Base-by-base conservation (phyloP, 2,329 filamentous ascomycete species). In the Coniochaeta pulveracea region DNA sequence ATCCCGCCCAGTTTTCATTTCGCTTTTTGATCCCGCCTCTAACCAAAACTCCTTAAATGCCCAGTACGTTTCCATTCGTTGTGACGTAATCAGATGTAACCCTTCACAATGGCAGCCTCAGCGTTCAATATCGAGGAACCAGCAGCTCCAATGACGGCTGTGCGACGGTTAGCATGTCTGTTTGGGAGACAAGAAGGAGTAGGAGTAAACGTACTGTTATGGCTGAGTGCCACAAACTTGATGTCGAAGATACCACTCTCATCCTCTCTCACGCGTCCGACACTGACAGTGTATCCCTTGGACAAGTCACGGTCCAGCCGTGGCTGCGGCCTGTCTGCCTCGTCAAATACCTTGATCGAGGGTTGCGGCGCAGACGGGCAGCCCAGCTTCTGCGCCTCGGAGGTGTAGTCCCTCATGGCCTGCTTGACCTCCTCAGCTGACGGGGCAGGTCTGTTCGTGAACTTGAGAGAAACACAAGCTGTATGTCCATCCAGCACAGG, bases 401-500 rank as follows among this genome's bases (percentile, higher is more conserved):
- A 79, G 19, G 79, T 72, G 53, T 95, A 96, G 17, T 76, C 72
- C 37, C 83, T 70, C 66, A 96, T 65, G 2, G 85, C 88, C 47
- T 74, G 66, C 57, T 80, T 82, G 45, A 93, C 84, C 41, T 85
- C 66, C 45, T 85, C 80, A 0, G 77, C 80, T 17, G 65, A 74
- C 4, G 89, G 89, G 5, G 77, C 63, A 2, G 84, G 83, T 23
- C 80, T 73, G 47, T 76, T 76, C 52, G 75, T 73, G 58, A 96
- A 96, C 36, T 75, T 70, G 41, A 96, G 66, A 6, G 84, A 91
- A 8, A 96, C 85, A 52, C 88, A 95, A n/a, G 85, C 88, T 35
- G 81, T 93, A 62, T 96, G 91, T 27, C 91, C 91, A 52, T 96
- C 89, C 37, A 94, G 73, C 12, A 96, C 91, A n/a, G 86, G 74